phyloP scores from a whole-genome alignment of 176 grass and related monocot species.

The Oryza brachyantha region DNA sequence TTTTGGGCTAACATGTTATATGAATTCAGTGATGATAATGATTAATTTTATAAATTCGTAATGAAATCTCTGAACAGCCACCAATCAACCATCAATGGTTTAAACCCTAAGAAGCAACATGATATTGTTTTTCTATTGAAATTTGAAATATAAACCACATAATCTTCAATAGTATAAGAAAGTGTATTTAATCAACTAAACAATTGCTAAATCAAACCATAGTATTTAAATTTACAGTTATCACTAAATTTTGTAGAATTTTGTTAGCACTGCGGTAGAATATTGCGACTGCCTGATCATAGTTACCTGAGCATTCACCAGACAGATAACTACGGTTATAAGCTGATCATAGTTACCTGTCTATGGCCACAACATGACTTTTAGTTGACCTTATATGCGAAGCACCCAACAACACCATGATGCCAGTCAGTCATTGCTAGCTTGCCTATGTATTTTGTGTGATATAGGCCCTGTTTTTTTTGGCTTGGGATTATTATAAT shows the following conservation, averaged over 20 bases:
- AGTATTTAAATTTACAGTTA: not conserved
- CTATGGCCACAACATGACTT: not conserved
- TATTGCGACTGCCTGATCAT: not conserved
- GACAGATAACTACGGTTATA: not conserved
- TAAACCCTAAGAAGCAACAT: not conserved
- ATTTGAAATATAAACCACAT: not conserved
- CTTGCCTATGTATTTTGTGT: not conserved
- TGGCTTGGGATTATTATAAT: no score
- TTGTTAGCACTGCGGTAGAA: not conserved
- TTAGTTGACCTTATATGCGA: not conserved
- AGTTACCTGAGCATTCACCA: no score
- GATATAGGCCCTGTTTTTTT: no score
- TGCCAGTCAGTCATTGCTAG: not conserved
- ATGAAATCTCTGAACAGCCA: not conserved
- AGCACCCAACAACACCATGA: not conserved
- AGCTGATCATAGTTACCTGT: not conserved
- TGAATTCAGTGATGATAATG: no score
- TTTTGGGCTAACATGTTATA: no score
- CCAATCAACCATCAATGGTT: not conserved
- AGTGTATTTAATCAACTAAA: not conserved
- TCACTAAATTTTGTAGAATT: not conserved
- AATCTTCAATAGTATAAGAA: not conserved
- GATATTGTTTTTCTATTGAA: not conserved
- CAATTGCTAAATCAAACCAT: not conserved
- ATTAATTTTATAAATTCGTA: no score